Evolutionary conservation across 2,329 filamentous ascomycete species (phyloP), one percentile per base, ranked within the genome.

Genomic region (Aspergillus viridinutans): DNA sequence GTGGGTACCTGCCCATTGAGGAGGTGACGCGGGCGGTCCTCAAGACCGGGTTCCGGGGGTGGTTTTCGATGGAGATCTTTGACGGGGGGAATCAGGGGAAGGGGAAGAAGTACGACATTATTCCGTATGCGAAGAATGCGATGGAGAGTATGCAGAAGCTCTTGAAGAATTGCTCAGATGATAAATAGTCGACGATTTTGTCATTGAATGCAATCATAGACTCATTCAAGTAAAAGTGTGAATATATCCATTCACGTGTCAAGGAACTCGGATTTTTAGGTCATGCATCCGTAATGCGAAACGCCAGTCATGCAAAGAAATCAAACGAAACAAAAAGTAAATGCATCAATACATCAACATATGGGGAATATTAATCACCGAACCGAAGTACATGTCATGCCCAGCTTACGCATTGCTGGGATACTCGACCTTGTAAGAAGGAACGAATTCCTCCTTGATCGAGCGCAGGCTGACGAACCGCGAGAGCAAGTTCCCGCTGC

Each of bases 381-480:
- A 38, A 38, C 32, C 29, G 6, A 38, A 12, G 45, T 40, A 55
- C 35, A 29, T 6, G 3, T 45, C 7, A 53, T 45, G 32, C 20
- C 23, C 17, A 26, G 51, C 45, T 55, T 61, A 91, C 73, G 88
- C 86, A 72, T 91, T 91, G 76, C 87, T 90, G 21, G 87, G 86
- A 72, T 92, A 92, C 53, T 72, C 72, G 32, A 91, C 86, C 72
- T 81, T 79, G 35, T 81, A 81, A 35, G 84, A 86, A 3, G 84
- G 76, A 59, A 78, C 76, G 66, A 90, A 92, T 78, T 91, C 89
- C 80, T 92, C 89, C 83, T 90, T 90, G 67, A 90, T 82, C 47
- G 83, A 85, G 61, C 86, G 78, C 68, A 83, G 75, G 72, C 85
- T 89, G 55, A 88, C 85, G 70, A 89, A 90, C 50, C 87, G 80